Percentiles rank a stretch among this genome's conserved stretches.
Evolutionary conservation across 1,139 yeast species (phyloP).

Genomic region (Blastobotrys petasosporus): DNA sequence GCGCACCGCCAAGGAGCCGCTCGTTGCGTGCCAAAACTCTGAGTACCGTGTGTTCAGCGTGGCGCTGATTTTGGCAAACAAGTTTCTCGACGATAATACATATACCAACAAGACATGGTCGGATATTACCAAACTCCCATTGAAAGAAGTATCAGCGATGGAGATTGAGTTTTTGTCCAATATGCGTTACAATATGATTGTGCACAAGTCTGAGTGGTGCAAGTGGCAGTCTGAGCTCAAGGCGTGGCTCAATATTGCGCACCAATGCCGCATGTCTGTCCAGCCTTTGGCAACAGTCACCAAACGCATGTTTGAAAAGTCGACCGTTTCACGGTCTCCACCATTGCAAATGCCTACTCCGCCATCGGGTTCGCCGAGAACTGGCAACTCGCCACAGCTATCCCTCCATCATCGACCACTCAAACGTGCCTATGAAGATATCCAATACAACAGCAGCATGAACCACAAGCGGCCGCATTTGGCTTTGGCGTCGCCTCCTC

Average conservation of each 20-base stretch:
- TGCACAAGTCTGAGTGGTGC: constrained; percentile 27
- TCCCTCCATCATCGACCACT: not conserved
- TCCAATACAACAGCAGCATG: no score
- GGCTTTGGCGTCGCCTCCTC: not conserved
- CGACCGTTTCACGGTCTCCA: not conserved
- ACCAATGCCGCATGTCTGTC: constrained; percentile 9
- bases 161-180: constrained; percentile 45
- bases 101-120: constrained; percentile 91
- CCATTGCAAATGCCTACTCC: not conserved
- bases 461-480: not conserved
- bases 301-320: not conserved
- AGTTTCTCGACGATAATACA: constrained; percentile 89
- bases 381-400: not conserved
- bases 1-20: constrained; percentile 21
- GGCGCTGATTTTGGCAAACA: constrained; percentile 76
- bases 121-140: constrained; percentile 72
- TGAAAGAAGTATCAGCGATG: constrained; percentile 51
- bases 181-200: constrained; percentile 30
- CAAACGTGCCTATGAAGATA: not conserved
- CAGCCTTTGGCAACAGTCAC: not conserved
- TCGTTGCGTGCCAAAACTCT: constrained; percentile 33
- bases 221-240: constrained; percentile 27
- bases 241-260: constrained; percentile 24
- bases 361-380: not conserved
- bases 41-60: constrained; percentile 59